Evolutionary conservation across 768 basidiomycete genomes (phyloP).

Genomic region (Leucocoprinus leucothites): DNA sequence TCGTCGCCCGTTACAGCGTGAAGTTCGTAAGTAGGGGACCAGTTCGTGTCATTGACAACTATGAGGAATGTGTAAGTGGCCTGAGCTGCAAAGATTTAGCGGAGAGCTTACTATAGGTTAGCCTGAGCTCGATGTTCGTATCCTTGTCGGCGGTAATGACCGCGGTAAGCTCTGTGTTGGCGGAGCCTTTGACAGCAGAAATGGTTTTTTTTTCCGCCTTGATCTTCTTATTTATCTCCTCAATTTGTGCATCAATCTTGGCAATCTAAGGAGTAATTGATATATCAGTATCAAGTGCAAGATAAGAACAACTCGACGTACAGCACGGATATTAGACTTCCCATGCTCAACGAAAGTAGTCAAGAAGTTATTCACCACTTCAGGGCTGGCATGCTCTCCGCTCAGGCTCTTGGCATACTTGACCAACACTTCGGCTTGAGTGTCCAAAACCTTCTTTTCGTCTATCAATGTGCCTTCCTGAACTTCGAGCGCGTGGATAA

Average conservation of each 20-base stretch:
- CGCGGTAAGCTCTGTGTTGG: slow-evolving; percentile 35
- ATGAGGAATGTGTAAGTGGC: neutral
- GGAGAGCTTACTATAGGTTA: slow-evolving; percentile 48
- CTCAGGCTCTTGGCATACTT: slow-evolving; percentile 41
- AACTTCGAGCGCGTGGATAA: slow-evolving; percentile 32
- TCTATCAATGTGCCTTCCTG: slow-evolving; percentile 33
- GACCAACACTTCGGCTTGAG: slow-evolving; percentile 39
- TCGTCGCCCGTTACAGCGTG: slow-evolving; percentile 42
- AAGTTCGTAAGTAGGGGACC: slow-evolving; percentile 58
- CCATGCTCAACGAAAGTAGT: slow-evolving; percentile 37
- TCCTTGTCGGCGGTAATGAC: slow-evolving; percentile 39
- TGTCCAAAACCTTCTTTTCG: slow-evolving; percentile 35
- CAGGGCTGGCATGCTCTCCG: slow-evolving; percentile 37
- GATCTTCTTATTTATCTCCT: slow-evolving; percentile 36
- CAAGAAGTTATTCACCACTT: slow-evolving; percentile 38
- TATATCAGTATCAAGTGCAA: neutral
- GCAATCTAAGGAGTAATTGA: slow-evolving; percentile 21
- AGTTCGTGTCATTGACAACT: slow-evolving; percentile 52
- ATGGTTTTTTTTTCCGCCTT: slow-evolving; percentile 29
- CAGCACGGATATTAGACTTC: slow-evolving; percentile 29
- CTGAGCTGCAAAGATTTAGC: neutral
- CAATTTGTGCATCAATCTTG: slow-evolving; percentile 38
- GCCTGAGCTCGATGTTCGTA: slow-evolving; percentile 36
- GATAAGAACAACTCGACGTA: slow-evolving; percentile 13
- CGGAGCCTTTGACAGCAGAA: slow-evolving; percentile 30